These are phyloP conservation scores for Cucumis cinereus DNA, from an alignment of 306 rosid genomes.

Conservation along the genomic window DNA sequence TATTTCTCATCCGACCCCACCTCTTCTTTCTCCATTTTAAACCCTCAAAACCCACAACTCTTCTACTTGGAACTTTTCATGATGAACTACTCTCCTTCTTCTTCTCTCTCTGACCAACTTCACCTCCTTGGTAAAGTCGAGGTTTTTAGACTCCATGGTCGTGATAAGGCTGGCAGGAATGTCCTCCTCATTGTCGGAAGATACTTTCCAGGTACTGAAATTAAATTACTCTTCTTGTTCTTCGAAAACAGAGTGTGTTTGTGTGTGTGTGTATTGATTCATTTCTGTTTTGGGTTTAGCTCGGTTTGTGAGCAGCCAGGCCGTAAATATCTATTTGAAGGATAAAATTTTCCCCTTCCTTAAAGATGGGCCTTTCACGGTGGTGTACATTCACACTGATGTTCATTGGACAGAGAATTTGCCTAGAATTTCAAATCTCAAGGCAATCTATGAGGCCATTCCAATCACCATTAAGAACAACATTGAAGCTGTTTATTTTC, in stretches of 20 bases:
- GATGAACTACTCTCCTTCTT: background rate
- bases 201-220: constrained; percentile 2
- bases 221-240: background rate
- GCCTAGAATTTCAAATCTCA: background rate
- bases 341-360: background rate
- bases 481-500: background rate
- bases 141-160: constrained; percentile 4
- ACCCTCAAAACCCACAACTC: background rate
- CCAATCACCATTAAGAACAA: background rate
- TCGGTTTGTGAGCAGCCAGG: background rate
- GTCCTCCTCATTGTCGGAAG: constrained; percentile 1
- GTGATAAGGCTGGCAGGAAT: constrained; percentile 2
- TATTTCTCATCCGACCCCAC: background rate
- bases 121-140: constrained; percentile 2
- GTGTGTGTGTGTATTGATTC: background rate
- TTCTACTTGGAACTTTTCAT: background rate
- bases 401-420: constrained; percentile 5
- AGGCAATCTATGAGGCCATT: background rate
- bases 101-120: background rate
- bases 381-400: constrained; percentile 10
- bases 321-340: background rate
- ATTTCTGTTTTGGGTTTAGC: background rate
- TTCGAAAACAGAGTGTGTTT: background rate
- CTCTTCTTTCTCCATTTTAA: background rate
- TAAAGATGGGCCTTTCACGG: background rate